phyloP scores from a whole-genome alignment of 305 asterid species.

The Rubia tinctorum region DNA sequence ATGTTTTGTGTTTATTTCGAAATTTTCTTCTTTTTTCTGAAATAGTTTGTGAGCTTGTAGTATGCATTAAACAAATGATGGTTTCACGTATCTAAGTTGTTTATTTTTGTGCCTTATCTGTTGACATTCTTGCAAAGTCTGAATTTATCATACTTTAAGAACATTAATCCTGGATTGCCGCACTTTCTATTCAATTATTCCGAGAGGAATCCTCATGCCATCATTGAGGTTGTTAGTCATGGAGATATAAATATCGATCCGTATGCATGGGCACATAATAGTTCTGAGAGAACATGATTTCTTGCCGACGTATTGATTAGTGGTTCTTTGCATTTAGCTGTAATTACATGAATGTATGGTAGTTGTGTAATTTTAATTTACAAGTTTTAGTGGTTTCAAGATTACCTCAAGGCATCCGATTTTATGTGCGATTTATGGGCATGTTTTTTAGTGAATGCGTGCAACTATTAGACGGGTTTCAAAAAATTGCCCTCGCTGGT shows the following conservation, averaged over 20 bases:
- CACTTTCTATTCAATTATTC: constrained; percentile 71
- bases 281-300: constrained; percentile 54
- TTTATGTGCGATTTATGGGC: too few species aligned
- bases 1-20: constrained; percentile 39
- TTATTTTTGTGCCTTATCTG: constrained; percentile 2
- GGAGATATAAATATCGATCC: constrained; percentile 32
- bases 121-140: constrained; percentile 65
- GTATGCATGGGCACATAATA: constrained; percentile 78
- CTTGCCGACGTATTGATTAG: constrained; percentile 73
- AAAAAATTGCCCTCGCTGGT: too few species aligned
- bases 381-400: background rate
- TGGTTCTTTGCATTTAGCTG: background rate
- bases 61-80: too few species aligned
- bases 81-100: too few species aligned
- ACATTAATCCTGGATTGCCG: constrained; percentile 74
- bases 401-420: too few species aligned
- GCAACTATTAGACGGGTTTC: too few species aligned
- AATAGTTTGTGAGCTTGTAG: too few species aligned
- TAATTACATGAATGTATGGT: too few species aligned
- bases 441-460: too few species aligned
- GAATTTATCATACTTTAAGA: constrained; percentile 58
- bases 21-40: too few species aligned
- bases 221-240: constrained; percentile 77
- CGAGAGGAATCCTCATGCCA: constrained; percentile 62
- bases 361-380: background rate